A percentile compares a stretch with the other conserved stretches of the same genome.
Conservation (phyloP, 2,329 filamentous ascomycete species). For the Botrytis paeoniae region DNA sequence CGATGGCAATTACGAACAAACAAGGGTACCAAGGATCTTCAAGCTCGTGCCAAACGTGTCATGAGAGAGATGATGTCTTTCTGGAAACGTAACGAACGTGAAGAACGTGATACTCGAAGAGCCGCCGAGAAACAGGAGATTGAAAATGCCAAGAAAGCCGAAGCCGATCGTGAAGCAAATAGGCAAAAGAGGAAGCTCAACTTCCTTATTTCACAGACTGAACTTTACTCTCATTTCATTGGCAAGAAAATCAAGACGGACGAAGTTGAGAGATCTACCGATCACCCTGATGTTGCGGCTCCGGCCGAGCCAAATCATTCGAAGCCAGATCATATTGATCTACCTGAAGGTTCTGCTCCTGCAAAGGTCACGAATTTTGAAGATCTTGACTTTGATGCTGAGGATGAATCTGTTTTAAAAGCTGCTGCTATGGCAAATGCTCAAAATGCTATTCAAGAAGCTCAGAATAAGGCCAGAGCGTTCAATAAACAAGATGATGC, state of each 20-base stretch:
- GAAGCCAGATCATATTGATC: conserved; percentile 40
- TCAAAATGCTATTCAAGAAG: conserved; percentile 91
- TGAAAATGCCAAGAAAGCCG: conserved; percentile 92
- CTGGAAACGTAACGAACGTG: conserved; percentile 98
- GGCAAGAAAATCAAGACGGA: conserved; percentile 99
- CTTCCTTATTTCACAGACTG: conserved; percentile 97
- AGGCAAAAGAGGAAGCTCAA: conserved; percentile 98
- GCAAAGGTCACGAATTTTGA: conserved; percentile 90
- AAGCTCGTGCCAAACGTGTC: conserved; percentile 92
- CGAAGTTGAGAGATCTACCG: conserved; percentile 86
- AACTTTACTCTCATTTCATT: conserved; percentile 98
- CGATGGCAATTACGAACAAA: conserved; percentile 97
- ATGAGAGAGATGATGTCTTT: conserved; percentile 99
- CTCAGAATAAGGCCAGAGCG: conserved; percentile 84
- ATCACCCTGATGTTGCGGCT: conserved; percentile 68
- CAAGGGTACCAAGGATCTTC: conserved; percentile 97
- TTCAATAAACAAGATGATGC: conserved; percentile 75
- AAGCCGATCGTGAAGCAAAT: conserved; percentile 95
- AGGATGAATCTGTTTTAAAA: conserved; percentile 78
- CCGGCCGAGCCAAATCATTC: conserved; percentile 44
- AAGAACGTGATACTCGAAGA: conserved; percentile 91
- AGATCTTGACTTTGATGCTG: conserved; percentile 91
- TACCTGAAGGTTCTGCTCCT: conserved; percentile 53
- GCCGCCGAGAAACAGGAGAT: conserved; percentile 93
- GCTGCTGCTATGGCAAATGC: conserved; percentile 92